Evolutionary conservation across 2,329 filamentous ascomycete genomes (phyloP).

Genomic region (Akanthomyces lecanii): DNA sequence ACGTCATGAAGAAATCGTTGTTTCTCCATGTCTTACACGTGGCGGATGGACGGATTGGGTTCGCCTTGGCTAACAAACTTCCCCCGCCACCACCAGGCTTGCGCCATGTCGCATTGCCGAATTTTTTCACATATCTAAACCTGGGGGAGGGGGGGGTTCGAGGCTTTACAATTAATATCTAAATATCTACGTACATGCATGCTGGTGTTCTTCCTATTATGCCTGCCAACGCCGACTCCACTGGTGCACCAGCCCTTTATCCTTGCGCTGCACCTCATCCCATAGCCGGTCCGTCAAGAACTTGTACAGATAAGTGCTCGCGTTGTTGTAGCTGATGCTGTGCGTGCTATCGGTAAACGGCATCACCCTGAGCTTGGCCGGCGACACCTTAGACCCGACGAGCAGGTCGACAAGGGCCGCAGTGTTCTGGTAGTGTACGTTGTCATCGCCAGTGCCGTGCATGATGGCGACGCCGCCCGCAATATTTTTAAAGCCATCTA

Average conservation of each 20-base stretch:
- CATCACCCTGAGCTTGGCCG: conserved; percentile 58
- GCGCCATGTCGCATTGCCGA: not conserved
- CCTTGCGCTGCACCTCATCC: conserved; percentile 54
- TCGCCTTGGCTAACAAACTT: not conserved
- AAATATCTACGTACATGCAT: no score
- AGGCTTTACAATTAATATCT: no score
- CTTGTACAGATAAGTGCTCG: conserved; percentile 55
- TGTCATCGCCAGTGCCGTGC: conserved; percentile 66
- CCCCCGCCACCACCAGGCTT: not conserved
- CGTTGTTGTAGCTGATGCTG: conserved; percentile 54
- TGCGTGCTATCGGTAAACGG: conserved; percentile 65
- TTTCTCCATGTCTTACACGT: not conserved
- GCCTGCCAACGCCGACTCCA: conserved; percentile 25
- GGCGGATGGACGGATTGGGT: not conserved
- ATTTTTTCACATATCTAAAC: not conserved
- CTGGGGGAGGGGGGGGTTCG: no score
- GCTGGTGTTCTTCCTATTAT: not conserved
- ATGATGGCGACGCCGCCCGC: conserved; percentile 57
- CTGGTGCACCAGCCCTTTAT: conserved; percentile 28
- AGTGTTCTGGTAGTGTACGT: conserved; percentile 66
- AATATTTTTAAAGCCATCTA: conserved; percentile 58
- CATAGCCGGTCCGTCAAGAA: conserved; percentile 58
- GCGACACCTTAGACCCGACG: conserved; percentile 54
- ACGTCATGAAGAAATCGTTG: not conserved
- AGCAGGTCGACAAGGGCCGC: conserved; percentile 59